Evolutionary conservation across 352 stramenopile species (phyloP), one percentile per base, ranked within the genome.

Genomic region (Phytophthora tentaculata): DNA sequence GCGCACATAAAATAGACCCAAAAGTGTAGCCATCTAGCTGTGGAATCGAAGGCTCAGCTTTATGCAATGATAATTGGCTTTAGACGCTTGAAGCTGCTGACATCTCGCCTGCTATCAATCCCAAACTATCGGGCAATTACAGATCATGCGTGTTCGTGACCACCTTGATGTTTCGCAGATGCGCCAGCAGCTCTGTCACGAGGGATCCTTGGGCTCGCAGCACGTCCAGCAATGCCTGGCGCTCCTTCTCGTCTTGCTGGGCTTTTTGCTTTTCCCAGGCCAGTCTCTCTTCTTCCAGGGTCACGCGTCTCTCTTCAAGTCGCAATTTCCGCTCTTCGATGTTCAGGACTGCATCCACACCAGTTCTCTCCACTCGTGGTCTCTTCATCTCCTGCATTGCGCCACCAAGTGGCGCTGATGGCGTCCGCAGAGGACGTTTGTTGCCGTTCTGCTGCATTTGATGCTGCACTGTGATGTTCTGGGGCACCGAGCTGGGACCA

Each of bases 221-320:
- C 55, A 82, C 45, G 22, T 82, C 71, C 44, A 82, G 55, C 58
- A 82, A 45, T 35, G 64, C 64, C 50, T 79, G 74, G 19, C 74
- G 74, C 45, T 82, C 74, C 35, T 71, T 55, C 22, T 24, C 20
- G 5, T 79, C 67, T 44, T 80, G 60, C 47, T 74, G 47, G 0
- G 64, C 56, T 47, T 77, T 74, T 10, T 80, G 61, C 41, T 76
- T 70, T 26, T 82, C 67, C 71, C 71, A 82, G 2, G 56, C 64
- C 37, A 82, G 61, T 24, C 61, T 67, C 28, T 77, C 67, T 49
- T 82, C 74, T 37, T 82, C 71, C 52, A 82, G 22, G 13, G 41
- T 64, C 50, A 82, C 59, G 19, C 67, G 67, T 16, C 74, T 49
- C 71, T 79, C 71, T 29, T 77, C 61, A 14, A 82, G 51, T 23